A percentile compares a stretch with the other conserved stretches of the same genome.
phyloP scores from a whole-genome alignment of 164 flowering plant species.

The Pachysandra terminalis region DNA sequence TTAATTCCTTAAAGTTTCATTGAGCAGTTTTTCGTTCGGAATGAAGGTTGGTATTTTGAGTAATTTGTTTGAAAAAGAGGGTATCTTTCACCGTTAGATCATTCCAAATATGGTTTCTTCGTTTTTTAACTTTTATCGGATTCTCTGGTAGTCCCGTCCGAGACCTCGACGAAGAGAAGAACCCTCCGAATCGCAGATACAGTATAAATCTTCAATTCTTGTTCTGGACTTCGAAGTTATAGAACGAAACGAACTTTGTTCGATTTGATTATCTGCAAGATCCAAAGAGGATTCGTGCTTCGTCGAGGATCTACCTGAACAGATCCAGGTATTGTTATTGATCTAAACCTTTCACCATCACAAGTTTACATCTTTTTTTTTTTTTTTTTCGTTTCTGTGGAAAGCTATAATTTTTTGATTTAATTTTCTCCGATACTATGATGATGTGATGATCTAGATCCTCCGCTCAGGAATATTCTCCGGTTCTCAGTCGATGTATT shows the following conservation, averaged over 20 bases:
- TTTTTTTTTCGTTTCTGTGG: too few relatives aligned
- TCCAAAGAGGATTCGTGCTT: not conserved
- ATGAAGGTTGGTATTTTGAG: too few relatives aligned
- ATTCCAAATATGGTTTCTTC: too few relatives aligned
- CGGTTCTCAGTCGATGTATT: not conserved
- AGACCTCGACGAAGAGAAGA: not conserved
- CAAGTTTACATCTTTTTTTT: not conserved
- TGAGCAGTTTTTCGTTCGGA: too few relatives aligned
- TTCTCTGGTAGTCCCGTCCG: too few relatives aligned
- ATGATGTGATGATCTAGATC: not conserved
- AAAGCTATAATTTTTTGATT: not conserved
- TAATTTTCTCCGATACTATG: not conserved
- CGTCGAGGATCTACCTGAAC: not conserved
- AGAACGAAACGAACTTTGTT: not conserved
- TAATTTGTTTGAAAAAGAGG: too few relatives aligned
- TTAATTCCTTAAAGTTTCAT: too few relatives aligned
- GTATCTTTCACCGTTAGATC: too few relatives aligned
- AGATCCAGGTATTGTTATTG: not conserved
- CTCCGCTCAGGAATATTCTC: not conserved
- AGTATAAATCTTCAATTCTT: too few relatives aligned
- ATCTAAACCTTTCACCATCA: not conserved
- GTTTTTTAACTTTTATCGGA: too few relatives aligned
- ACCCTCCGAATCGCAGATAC: not conserved
- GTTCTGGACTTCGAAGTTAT: not conserved
- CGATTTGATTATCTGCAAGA: not conserved